These are phyloP conservation scores for Melanomma pulvis-pyrius DNA, from an alignment of 495 filamentous ascomycete genomes.

Conservation along the genomic window DNA sequence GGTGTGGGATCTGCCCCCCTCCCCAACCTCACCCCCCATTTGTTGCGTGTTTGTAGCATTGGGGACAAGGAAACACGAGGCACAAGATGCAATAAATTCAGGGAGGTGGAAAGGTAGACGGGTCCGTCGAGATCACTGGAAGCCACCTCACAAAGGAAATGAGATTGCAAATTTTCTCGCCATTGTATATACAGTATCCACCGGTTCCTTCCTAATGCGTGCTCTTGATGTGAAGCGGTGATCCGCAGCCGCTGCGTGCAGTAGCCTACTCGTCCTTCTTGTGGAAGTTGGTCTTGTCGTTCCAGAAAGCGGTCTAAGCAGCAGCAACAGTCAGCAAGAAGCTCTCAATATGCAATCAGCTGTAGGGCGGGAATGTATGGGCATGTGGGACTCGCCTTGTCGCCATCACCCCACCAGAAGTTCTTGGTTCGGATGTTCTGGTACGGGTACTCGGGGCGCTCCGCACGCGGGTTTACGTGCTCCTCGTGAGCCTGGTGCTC, in stretches of 20 bases:
- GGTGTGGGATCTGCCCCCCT: too few relatives aligned
- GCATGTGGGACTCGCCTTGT: slow-evolving; percentile 63
- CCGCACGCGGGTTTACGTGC: slow-evolving; percentile 82
- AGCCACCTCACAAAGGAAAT: neutral
- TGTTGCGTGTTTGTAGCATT: too few relatives aligned
- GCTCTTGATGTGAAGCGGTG: neutral
- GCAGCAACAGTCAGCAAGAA: slow-evolving; percentile 35
- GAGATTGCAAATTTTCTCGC: neutral
- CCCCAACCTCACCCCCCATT: too few relatives aligned
- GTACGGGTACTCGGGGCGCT: slow-evolving; percentile 86
- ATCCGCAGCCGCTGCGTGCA: neutral
- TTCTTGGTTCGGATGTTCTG: slow-evolving; percentile 91
- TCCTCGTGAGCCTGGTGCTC: slow-evolving; percentile 80
- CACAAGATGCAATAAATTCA: too few relatives aligned
- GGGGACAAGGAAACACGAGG: too few relatives aligned
- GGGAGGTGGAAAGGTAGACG: too few relatives aligned
- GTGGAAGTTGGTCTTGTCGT: slow-evolving; percentile 91
- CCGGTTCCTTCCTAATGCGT: slow-evolving; percentile 5
- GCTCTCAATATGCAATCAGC: neutral
- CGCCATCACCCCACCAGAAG: slow-evolving; percentile 86
- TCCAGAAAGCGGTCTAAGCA: slow-evolving; percentile 72
- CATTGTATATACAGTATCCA: neutral
- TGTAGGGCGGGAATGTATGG: neutral
- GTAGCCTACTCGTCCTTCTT: slow-evolving; percentile 73
- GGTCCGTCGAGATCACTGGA: too few relatives aligned